phyloP scores from a whole-genome alignment of 768 basidiomycete genomes.

The Hericium alpestre region DNA sequence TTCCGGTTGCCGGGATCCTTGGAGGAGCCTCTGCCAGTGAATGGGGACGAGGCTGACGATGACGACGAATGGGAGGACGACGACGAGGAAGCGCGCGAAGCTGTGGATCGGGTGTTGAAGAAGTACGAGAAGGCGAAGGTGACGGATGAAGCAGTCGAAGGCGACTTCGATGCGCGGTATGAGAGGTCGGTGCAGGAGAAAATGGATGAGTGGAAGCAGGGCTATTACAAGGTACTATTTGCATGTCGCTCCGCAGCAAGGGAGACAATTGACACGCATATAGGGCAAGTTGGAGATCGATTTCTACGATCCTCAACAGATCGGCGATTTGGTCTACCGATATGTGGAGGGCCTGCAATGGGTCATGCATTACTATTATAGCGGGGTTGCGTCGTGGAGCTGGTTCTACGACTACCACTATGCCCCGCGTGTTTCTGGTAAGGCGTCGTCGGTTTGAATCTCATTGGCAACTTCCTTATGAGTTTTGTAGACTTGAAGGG shows the following conservation, averaged over 20 bases:
- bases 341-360: conserved; percentile 95
- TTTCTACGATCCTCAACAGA: conserved; percentile 54
- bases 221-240: conserved; percentile 69
- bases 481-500: conserved; percentile 42
- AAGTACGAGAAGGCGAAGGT: conserved; percentile 87
- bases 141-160: conserved; percentile 56
- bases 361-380: conserved; percentile 99
- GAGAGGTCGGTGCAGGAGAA: conserved; percentile 30
- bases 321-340: conserved; percentile 61
- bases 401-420: conserved; percentile 99
- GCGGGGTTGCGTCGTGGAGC: conserved; percentile 93
- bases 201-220: conserved; percentile 27
- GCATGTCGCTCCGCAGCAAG: conserved; percentile 1
- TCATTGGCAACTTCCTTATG: neutral
- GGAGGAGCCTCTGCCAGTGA: conserved; percentile 22
- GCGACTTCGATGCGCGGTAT: conserved; percentile 70
- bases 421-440: conserved; percentile 91
- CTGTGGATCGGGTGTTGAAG: conserved; percentile 70
- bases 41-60: conserved; percentile 35
- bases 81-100: conserved; percentile 61
- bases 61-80: conserved; percentile 43
- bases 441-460: conserved; percentile 14
- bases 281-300: conserved; percentile 84
- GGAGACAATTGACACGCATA: conserved; percentile 8
- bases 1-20: conserved; percentile 44